A percentile compares a stretch with the other conserved stretches of the same genome.
Conservation (phyloP, 305 asterid species). For the Rubia peregrina region DNA sequence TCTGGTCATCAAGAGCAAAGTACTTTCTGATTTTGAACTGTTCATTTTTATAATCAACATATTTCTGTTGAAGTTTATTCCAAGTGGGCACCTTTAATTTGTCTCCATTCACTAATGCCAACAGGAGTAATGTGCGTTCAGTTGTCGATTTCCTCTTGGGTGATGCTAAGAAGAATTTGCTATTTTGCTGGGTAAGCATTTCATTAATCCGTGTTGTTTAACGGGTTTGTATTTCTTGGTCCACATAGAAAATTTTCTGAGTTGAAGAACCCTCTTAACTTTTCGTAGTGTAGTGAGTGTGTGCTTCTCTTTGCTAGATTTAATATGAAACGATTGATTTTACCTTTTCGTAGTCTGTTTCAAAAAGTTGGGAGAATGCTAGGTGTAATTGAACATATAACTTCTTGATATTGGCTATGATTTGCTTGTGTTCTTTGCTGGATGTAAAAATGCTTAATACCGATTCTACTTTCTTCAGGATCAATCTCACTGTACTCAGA, state of each 20-base stretch:
- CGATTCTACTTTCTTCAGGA: constrained; percentile 43
- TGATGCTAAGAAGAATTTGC: constrained; percentile 45
- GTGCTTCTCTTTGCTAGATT: not conserved
- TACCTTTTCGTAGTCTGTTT: not conserved
- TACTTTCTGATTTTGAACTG: constrained; percentile 33
- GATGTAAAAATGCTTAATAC: not conserved
- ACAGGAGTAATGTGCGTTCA: constrained; percentile 71
- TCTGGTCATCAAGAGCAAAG: constrained; percentile 88
- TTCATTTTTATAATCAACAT: constrained; percentile 7
- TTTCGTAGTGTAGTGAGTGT: not conserved
- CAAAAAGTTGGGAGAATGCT: not conserved
- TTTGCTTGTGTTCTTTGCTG: not conserved
- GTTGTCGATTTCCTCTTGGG: constrained; percentile 66
- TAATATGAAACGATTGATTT: not conserved
- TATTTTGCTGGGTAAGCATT: constrained; percentile 75
- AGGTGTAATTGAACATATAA: not conserved
- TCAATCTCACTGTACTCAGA: constrained; percentile 69
- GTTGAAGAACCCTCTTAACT: not conserved
- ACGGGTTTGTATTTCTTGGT: not conserved
- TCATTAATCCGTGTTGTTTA: not conserved
- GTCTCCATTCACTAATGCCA: constrained; percentile 22
- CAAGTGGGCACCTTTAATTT: constrained; percentile 2
- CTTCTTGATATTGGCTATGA: not conserved
- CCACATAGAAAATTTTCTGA: not conserved
- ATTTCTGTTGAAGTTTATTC: not conserved